Evolutionary conservation across 352 stramenopile species (phyloP), one percentile per base, ranked within the genome.

Genomic region (Thalassiosira sp.): DNA sequence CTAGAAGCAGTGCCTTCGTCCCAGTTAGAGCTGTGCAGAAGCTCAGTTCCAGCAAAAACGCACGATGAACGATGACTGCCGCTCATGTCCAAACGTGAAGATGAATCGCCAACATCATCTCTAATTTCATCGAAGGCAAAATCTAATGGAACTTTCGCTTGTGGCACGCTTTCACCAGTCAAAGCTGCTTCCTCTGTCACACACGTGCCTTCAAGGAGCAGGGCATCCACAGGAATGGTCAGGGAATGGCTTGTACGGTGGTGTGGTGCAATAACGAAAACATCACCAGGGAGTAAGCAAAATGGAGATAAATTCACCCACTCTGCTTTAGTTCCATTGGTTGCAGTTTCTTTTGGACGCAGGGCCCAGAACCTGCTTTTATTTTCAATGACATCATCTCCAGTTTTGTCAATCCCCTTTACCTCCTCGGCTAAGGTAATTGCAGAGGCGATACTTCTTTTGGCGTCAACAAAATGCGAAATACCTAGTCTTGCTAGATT

Each of bases 41-140:
- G 24, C n/a, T 74, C 76, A 20, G 83, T 89, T 49, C 83, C 83
- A 43, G 79, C 76, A 84, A 88, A 89, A 28, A 89, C 28, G 35
- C 85, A 77, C 5, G 83, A 87, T 42, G 51, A 76, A 52, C 79
- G 54, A 52, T 88, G 70, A 49, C 43, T 18, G 40, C 59, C 65
- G 54, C 31, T 66, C 62, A 89, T 72, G 53, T 89, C 79, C 22
- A 89, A 57, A 45, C n/a, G 31, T 52, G 27, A 45, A 48, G 22
- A 42, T 35, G 20, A 24, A n/a, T 51, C 43, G 25, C 3, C 43
- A 13, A 10, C 43, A 25, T 51, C 6, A 6, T 68, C 48, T 18
- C 24, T 42, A 2, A 31, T 35, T n/a, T 64, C 27, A 6, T 65
- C 35, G 3, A 45, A 31, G 43, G 40, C 31, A 68, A 81, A 52